Evolutionary conservation across 495 filamentous ascomycete species (phyloP).

Genomic region (Daldinia loculata): DNA sequence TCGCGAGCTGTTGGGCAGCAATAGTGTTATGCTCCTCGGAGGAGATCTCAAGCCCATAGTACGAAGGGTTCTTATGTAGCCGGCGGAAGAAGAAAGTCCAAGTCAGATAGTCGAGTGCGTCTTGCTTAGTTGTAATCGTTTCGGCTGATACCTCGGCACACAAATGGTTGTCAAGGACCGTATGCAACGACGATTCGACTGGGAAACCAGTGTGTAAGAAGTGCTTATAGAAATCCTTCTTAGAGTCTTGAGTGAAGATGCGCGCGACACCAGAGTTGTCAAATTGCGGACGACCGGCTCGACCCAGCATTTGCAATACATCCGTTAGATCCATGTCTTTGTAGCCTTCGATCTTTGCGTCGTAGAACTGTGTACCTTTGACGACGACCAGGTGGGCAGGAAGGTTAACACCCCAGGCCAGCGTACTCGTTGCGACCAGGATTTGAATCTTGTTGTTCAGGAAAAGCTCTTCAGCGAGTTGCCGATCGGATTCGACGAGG

Average conservation of each 20-base stretch:
- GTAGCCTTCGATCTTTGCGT: slow-evolving; percentile 97
- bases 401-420: slow-evolving; percentile 98
- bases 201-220: slow-evolving; percentile 98
- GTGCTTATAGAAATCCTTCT: slow-evolving; percentile 99
- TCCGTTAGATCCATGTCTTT: slow-evolving; percentile 99
- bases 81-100: slow-evolving; percentile 99
- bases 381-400: slow-evolving; percentile 97
- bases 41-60: slow-evolving; percentile 95
- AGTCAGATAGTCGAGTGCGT: slow-evolving; percentile 96
- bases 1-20: slow-evolving; percentile 82
- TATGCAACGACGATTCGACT: slow-evolving; percentile 95
- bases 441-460: slow-evolving; percentile 98
- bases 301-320: slow-evolving; percentile 97
- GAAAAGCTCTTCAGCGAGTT: slow-evolving; percentile 92
- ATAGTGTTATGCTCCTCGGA: slow-evolving; percentile 92
- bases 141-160: slow-evolving; percentile 94
- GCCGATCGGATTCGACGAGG: slow-evolving; percentile 91
- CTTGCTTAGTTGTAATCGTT: slow-evolving; percentile 92
- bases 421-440: slow-evolving; percentile 92
- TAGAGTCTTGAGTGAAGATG: slow-evolving; percentile 96
- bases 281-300: slow-evolving; percentile 95
- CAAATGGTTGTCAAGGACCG: slow-evolving; percentile 95
- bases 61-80: slow-evolving; percentile 97
- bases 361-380: slow-evolving; percentile 98
- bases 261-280: slow-evolving; percentile 93